A percentile compares a stretch with the other conserved stretches of the same genome.
Conservation (phyloP, 108 stramenopile genomes). For the Cylindrotheca closterium region DNA sequence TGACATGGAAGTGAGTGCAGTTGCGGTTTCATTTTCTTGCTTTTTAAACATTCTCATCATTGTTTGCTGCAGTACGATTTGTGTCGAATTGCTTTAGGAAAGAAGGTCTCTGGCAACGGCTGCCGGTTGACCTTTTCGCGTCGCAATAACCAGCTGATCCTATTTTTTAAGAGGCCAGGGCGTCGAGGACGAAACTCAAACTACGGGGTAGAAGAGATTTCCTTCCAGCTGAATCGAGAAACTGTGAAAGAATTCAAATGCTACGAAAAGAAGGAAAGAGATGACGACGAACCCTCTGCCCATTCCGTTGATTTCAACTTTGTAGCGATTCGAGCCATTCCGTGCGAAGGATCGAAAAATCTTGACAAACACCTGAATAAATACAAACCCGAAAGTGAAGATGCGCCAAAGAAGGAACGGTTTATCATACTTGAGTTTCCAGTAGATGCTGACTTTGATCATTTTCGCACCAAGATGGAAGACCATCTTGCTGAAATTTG, state of each 20-base stretch:
- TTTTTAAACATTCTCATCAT: neutral
- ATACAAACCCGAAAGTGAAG: slow-evolving; percentile 30
- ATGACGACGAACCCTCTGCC: slow-evolving; percentile 5
- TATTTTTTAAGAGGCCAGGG: slow-evolving; percentile 8
- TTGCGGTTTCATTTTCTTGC: neutral
- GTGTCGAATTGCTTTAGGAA: slow-evolving; percentile 53
- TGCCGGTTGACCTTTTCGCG: slow-evolving; percentile 27
- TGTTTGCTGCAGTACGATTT: slow-evolving; percentile 27
- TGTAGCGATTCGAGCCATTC: slow-evolving; percentile 45
- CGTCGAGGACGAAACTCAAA: neutral
- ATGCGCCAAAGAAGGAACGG: neutral
- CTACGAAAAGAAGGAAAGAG: slow-evolving; percentile 29
- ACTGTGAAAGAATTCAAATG: slow-evolving; percentile 44
- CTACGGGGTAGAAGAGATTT: neutral
- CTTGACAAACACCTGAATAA: slow-evolving; percentile 24
- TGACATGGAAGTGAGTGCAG: neutral
- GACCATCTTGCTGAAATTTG: slow-evolving; percentile 8
- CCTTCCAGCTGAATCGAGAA: slow-evolving; percentile 24
- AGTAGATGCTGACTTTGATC: slow-evolving; percentile 32
- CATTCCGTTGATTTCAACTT: slow-evolving; percentile 28
- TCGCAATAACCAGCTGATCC: slow-evolving; percentile 6
- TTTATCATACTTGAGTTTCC: slow-evolving; percentile 55
- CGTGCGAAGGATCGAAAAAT: slow-evolving; percentile 29
- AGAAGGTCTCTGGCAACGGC: slow-evolving; percentile 34
- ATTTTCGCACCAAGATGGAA: neutral